Evolutionary conservation across 1,284 basidiomycete species (phyloP), one percentile per base, ranked within the genome.

Genomic region (Ustilago trichophora): DNA sequence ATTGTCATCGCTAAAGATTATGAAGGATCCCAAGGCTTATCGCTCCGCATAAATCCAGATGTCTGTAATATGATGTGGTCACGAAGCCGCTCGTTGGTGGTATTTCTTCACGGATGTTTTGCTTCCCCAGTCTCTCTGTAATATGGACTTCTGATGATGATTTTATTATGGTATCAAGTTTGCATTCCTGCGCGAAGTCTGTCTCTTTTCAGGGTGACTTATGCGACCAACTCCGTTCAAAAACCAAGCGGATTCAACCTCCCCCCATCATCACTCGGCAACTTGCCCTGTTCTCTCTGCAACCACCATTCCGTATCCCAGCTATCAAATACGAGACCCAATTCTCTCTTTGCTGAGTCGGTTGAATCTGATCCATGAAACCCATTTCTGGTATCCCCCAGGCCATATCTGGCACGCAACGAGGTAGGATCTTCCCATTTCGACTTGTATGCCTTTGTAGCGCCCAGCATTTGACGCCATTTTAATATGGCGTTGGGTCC

Each of bases 301-400:
- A 77, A 32, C 71, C 71, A 76, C 64, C 72, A 72, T 5, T 68
- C 8, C 1, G 57, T 42, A 41, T 73, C 74, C 67, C 73, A 77
- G 12, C 67, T 72, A 13, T 75, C 60, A 36, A 77, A 77, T 18
- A 77, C 48, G 27, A 71, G 38, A 3, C 29, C 59, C 8, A 77
- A 38, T 34, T 77, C 76, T 27, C 70, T 38, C 12, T 24, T 24
- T 9, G 74, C 72, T 2, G 50, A 48, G 3, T 56, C 40, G 12
- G 43, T 33, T 0, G 66, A 59, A 31, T 77, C 72, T 12, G 55
- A 66, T 5, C 79, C 79, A 25, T 81, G 79, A 32, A 81, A 81
- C 2, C 72, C 78, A 36, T 81, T 81, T 1, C 78, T 48, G 6
- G 78, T 80, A 37, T 81, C 79, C 2, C 75, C 74, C 3, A 80